Evolutionary conservation across 768 basidiomycete genomes (phyloP), one percentile per base, ranked within the genome.

Genomic region (Lentinula aciculospora): DNA sequence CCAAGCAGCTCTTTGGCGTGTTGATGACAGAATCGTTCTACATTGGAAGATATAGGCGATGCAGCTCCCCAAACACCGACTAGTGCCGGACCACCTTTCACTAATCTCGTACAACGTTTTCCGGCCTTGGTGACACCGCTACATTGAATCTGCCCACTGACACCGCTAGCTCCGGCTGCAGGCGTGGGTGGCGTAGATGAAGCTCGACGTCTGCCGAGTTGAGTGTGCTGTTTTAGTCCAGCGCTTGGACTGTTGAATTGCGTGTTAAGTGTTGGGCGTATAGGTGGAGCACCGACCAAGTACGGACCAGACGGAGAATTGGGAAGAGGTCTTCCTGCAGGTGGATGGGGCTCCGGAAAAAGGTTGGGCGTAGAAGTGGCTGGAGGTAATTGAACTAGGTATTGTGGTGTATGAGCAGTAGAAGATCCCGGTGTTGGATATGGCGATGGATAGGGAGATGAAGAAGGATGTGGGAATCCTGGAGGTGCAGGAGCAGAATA

Each of bases 91-190:
- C 58, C 58, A 23, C 74, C 72, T 62, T 83, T 86, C 36, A 89
- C 79, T 59, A 70, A 74, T 56, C 87, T 80, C 37, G 72, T 76
- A 63, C 91, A 93, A 34, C 71, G 81, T 61, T 78, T 81, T 9
- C 82, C 85, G 13, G 79, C 72, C 65, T 82, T 83, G n/a, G 88
- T 92, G 36, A 77, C 71, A 4, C 82, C 87, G 58, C 74, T 74
- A 64, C 90, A 92, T 63, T 82, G 88, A 13, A 73, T 72, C 31
- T 64, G 54, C 8, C 47, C 48, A 59, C 44, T 50, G 40, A 48
- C 36, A 19, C 19, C 57, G 36, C 56, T 53, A 19, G 21, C 39
- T 29, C 27, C 46, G 54, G 31, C 55, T 42, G 61, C 62, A 19
- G 66, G 60, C 9, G 61, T 61, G 39, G 57, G 61, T 17, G 66